Percentiles rank a stretch among this genome's conserved stretches.
Evolutionary conservation across 306 rosid genomes (phyloP).

Genomic region (Dryas drummondii): DNA sequence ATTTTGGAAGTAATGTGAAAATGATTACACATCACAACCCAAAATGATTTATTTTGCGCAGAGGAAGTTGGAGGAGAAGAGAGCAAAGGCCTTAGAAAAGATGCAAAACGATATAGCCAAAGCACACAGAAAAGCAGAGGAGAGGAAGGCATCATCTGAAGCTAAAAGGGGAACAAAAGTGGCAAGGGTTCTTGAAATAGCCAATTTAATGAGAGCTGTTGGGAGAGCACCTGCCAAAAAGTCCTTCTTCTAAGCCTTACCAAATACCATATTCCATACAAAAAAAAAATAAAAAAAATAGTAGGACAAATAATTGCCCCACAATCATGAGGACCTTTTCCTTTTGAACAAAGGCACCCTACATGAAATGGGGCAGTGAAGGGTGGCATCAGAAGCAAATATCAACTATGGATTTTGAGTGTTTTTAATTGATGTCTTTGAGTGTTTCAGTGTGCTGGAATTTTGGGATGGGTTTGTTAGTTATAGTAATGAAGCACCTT

Average conservation of each 20-base stretch:
- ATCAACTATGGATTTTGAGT: conserved; percentile 30
- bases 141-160: conserved; percentile 87
- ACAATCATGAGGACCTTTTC: conserved; percentile 30
- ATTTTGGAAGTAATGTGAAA: not conserved
- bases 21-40: conserved; percentile 3
- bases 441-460: conserved; percentile 38
- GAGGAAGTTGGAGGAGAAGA: conserved; percentile 94
- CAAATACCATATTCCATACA: not conserved
- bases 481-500: conserved; percentile 25
- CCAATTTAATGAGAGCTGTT: conserved; percentile 84
- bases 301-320: conserved; percentile 25
- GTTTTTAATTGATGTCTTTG: conserved; percentile 33
- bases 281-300: not conserved
- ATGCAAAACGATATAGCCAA: conserved; percentile 83
- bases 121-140: conserved; percentile 84
- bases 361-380: conserved; percentile 25
- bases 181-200: conserved; percentile 71
- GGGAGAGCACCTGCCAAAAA: conserved; percentile 87
- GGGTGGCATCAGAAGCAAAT: conserved; percentile 26
- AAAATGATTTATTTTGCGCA: conserved; percentile 33
- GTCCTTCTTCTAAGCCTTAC: conserved; percentile 59
- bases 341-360: conserved; percentile 36
- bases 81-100: conserved; percentile 85
- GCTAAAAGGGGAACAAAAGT: conserved; percentile 89
- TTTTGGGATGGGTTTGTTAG: conserved; percentile 11